Evolutionary conservation across 139 green algal genomes (phyloP), one percentile per base, ranked within the genome.

Genomic region (Closterium sp.): DNA sequence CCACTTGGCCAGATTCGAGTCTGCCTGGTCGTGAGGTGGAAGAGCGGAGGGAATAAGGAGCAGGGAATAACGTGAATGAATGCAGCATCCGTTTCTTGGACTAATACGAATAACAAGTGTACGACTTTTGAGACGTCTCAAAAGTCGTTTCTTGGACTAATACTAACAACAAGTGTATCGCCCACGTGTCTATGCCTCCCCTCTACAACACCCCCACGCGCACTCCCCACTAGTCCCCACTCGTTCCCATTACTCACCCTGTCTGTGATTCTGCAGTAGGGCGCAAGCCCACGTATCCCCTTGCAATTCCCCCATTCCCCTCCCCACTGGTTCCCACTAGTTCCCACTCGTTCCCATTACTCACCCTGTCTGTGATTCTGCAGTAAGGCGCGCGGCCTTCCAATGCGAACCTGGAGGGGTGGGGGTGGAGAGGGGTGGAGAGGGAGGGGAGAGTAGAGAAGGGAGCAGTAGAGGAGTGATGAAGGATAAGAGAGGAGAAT

Each of bases 301-400:
- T n/a, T n/a, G n/a, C n/a, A n/a, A n/a, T n/a, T n/a, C n/a, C n/a
- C n/a, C n/a, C n/a, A n/a, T n/a, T n/a, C 3, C 2, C 32, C 32
- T 38, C 32, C 32, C 32, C 32, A 38, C 32, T 38, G n/a, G n/a
- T n/a, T n/a, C n/a, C n/a, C n/a, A n/a, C n/a, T n/a, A 38, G 2
- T 38, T 38, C 32, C 38, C 38, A 50, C 38, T 50, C 38, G 38
- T 50, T 50, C 38, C 38, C 38, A 50, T 24, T 27, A 17, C 88
- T 88, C 86, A 93, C 91, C 91, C 91, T 93, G 73, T 91, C 86
- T 31, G 91, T 88, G 22, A 93, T 38, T 21, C 86, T 7, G 86
- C 91, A 93, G 86, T 91, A 93, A 13, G 91, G 91, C 1, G 91
- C 91, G 0, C 91, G 24, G 29, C 87, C 87, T 17, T 93, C 91